phyloP scores from a whole-genome alignment of 139 green algal species.

The Chlorella sp. region DNA sequence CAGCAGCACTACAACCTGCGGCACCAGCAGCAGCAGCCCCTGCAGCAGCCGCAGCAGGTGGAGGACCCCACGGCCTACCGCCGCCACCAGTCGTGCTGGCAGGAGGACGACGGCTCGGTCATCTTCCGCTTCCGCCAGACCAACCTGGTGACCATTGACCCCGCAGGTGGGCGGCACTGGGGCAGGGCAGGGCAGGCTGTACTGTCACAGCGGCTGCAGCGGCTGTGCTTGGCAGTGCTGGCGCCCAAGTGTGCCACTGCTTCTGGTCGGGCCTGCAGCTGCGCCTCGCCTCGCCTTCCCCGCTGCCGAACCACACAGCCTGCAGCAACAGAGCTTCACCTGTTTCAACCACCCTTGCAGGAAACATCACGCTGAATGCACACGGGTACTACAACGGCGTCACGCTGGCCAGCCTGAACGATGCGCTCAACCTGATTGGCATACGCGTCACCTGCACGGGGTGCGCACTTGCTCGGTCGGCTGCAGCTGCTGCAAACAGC shows the following conservation, averaged over 20 bases:
- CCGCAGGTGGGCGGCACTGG: background rate
- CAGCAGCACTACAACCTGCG: background rate
- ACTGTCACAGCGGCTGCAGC: background rate
- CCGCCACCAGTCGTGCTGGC: constrained; percentile 12
- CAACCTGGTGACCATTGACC: constrained; percentile 8
- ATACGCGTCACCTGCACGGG: constrained; percentile 32
- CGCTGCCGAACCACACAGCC: too few relatives aligned
- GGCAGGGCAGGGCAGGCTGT: background rate
- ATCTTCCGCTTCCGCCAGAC: constrained; percentile 13
- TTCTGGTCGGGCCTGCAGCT: too few relatives aligned
- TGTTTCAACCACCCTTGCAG: background rate
- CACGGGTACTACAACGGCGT: constrained; percentile 22
- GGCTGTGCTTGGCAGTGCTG: background rate
- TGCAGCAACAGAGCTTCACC: too few relatives aligned
- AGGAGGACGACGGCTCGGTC: constrained; percentile 6
- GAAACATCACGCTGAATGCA: constrained; percentile 24
- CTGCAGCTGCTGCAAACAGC: background rate
- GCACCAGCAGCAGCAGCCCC: background rate
- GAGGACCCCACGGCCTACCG: background rate
- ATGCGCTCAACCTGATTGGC: constrained; percentile 41
- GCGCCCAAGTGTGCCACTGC: too few relatives aligned
- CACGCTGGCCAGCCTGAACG: constrained; percentile 15
- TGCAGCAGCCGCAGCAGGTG: constrained; percentile 7
- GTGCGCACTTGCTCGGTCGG: background rate
- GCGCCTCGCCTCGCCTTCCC: too few relatives aligned